Conservation (phyloP, 73 alveolate genomes). For the Paramecium caudatum region DNA sequence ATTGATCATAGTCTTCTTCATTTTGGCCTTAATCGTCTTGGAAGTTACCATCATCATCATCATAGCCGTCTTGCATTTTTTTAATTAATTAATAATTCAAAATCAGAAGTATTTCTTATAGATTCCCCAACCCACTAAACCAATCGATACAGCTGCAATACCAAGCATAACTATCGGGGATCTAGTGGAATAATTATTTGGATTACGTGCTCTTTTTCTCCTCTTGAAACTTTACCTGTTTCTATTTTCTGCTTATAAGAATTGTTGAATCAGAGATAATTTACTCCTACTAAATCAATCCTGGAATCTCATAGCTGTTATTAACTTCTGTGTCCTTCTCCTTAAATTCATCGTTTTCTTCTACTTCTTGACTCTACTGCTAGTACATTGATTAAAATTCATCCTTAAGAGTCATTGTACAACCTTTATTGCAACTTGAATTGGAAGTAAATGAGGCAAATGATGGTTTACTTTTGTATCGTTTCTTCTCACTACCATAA, state of each 20-base stretch:
- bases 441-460: neutral
- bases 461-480: slow-evolving; percentile 38
- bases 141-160: no score
- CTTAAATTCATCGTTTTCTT: slow-evolving; percentile 24
- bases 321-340: slow-evolving; percentile 38
- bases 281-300: neutral
- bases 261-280: slow-evolving; percentile 19
- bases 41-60: slow-evolving; percentile 53
- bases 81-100: no score
- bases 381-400: neutral
- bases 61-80: slow-evolving; percentile 54
- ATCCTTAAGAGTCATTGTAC: slow-evolving; percentile 17
- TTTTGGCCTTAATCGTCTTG: slow-evolving; percentile 39
- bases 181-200: no score
- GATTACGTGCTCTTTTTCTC: neutral
- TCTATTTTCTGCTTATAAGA: neutral
- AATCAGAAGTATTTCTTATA: no score
- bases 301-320: slow-evolving; percentile 11
- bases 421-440: neutral
- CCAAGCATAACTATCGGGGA: no score
- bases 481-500: slow-evolving; percentile 3
- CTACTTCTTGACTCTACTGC: neutral
- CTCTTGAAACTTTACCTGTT: neutral
- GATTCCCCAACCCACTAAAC: no score
- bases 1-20: slow-evolving; percentile 67